phyloP scores from a whole-genome alignment of 768 basidiomycete genomes.

The Tylopilus sp. region DNA sequence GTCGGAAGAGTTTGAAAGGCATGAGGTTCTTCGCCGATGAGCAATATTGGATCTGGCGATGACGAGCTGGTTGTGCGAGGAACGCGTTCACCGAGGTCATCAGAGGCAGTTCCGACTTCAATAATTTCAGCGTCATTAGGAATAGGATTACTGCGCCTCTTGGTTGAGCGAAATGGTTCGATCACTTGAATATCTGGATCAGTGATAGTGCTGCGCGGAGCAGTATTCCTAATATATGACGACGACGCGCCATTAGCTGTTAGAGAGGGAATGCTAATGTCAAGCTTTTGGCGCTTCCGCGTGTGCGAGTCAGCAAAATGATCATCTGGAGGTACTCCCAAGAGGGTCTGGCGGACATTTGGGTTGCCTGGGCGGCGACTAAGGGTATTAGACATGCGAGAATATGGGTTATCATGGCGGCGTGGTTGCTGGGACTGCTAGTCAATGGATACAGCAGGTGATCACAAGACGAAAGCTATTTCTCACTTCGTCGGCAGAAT shows the following conservation, averaged over 20 bases:
- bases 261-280: not conserved
- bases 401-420: constrained; percentile 17
- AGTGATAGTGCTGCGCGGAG: not conserved
- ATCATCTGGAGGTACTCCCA: constrained; percentile 6
- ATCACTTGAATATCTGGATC: constrained; percentile 26
- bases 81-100: constrained; percentile 25
- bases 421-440: constrained; percentile 5
- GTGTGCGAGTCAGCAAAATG: not conserved
- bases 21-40: constrained; percentile 1
- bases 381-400: constrained; percentile 1
- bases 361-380: constrained; percentile 20
- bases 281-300: constrained; percentile 25
- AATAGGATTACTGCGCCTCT: not conserved
- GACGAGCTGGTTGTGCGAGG: constrained; percentile 8
- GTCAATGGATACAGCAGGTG: not conserved
- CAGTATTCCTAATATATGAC: not conserved
- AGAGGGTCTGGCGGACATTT: constrained; percentile 17
- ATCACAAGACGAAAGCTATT: not conserved
- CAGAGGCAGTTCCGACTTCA: constrained; percentile 13
- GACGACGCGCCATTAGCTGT: constrained; percentile 4
- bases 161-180: not conserved
- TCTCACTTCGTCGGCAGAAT: constrained; percentile 16
- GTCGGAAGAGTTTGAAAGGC: constrained; percentile 23
- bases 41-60: constrained; percentile 26
- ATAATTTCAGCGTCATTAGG: constrained; percentile 21